Conservation (phyloP, 1,139 yeast species). For the Kodamaea arcana region DNA sequence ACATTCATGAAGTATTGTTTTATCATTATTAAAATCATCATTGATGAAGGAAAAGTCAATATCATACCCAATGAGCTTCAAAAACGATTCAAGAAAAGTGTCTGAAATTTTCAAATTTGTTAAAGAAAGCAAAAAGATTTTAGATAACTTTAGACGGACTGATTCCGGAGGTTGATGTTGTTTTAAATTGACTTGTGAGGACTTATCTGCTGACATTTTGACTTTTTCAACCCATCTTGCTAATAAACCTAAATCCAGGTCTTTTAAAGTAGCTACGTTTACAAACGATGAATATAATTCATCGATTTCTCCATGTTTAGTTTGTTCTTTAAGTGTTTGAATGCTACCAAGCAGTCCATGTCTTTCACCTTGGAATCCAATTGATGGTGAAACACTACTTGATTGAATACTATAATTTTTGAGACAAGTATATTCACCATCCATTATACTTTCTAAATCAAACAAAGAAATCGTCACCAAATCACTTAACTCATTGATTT, state of each 20-base stretch:
- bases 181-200: slow-evolving; percentile 3
- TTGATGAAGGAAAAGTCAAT: slow-evolving; percentile 38
- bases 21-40: slow-evolving; percentile 41
- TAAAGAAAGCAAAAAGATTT: slow-evolving; percentile 61
- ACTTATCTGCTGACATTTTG: slow-evolving; percentile 13
- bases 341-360: slow-evolving; percentile 7
- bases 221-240: slow-evolving; percentile 50
- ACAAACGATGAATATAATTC: slow-evolving; percentile 67
- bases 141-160: slow-evolving; percentile 47
- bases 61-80: slow-evolving; percentile 38
- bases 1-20: slow-evolving; percentile 42
- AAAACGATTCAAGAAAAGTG: slow-evolving; percentile 42
- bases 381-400: slow-evolving; percentile 4
- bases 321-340: slow-evolving; percentile 6
- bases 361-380: slow-evolving; percentile 6
- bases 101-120: slow-evolving; percentile 50
- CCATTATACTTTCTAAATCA: slow-evolving; percentile 82
- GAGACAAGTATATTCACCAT: slow-evolving; percentile 58
- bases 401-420: slow-evolving; percentile 8
- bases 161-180: slow-evolving; percentile 4
- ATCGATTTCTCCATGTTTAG: slow-evolving; percentile 46
- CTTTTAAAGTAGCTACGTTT: slow-evolving; percentile 50
- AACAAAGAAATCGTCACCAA: slow-evolving; percentile 69
- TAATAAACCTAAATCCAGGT: slow-evolving; percentile 40
- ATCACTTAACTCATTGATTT: slow-evolving; percentile 81